Base-by-base conservation (phyloP, 2,329 filamentous ascomycete species). In the Seiridium cupressi region DNA sequence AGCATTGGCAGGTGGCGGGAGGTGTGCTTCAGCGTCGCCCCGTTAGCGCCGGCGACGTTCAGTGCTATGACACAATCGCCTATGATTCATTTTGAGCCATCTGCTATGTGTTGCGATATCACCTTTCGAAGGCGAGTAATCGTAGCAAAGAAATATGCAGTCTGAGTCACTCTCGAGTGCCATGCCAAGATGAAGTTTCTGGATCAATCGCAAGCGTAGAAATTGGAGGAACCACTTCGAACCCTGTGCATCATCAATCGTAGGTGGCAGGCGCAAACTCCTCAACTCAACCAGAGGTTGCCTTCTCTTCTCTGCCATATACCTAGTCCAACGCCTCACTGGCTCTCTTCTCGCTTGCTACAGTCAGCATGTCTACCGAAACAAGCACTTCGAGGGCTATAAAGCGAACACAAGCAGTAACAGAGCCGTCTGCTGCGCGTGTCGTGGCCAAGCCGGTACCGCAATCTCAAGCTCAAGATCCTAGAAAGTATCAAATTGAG, bases 401-500 rank as follows among this genome's bases (percentile, higher is more conserved):
- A 61, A 73, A 73, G 61, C 71, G 76, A 53, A 71, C 73, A 57
- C 82, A 85, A 67, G 82, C 81, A 18, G 79, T 83, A n/a, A 61
- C 68, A 4, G 73, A 78, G 65, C 72, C 79, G 1, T 67, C 77
- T 1, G 59, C 74, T 38, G 79, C 80, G 48, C 81, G 82, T 60
- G 75, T 88, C 26, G 84, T 90, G 38, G 72, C 83, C 61, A 89
- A 87, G 69, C 91, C 91, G 9, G 77, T 90, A 2, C 85, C 91
- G 5, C 79, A 82, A 61, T 79, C 83, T 9, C 88, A 92, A 73
- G 72, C 78, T 36, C 81, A 87, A 61, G 85, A 93, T 70, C 89
- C 91, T 5, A 82, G 90, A 64, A 83, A 83, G 60, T 95, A 92
- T 70, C 90, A 95, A 72, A 75, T 94, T 55, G 84, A 84, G 62